Evolutionary conservation across 176 grass and related monocot species (phyloP).

Genomic region (Oryza brachyantha): DNA sequence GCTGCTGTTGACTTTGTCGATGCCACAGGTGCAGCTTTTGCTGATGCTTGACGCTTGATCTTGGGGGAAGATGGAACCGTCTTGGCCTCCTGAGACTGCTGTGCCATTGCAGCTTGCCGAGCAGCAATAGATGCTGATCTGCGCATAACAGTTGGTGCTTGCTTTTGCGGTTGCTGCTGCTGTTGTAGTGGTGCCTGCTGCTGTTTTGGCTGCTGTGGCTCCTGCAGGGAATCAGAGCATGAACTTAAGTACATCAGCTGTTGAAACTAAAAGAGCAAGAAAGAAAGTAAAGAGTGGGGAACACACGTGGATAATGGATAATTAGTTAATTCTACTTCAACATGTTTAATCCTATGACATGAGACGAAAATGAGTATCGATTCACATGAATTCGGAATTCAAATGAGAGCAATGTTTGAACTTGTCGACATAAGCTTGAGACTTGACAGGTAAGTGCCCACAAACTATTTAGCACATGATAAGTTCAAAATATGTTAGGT

Average conservation of each 20-base stretch:
- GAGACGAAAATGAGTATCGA: constrained; percentile 8
- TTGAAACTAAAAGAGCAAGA: neutral
- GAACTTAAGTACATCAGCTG: neutral
- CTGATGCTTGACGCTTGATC: constrained; percentile 58
- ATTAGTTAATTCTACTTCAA: constrained; percentile 7
- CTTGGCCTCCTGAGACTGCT: constrained; percentile 52
- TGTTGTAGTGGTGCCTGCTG: constrained; percentile 25
- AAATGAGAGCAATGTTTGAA: too few species aligned
- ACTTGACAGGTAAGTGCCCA: neutral
- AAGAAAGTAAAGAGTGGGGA: neutral
- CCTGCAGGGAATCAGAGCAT: constrained; percentile 33
- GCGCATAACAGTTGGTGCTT: constrained; percentile 36
- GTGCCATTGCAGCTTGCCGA: constrained; percentile 49
- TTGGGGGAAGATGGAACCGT: constrained; percentile 36
- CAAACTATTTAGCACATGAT: neutral
- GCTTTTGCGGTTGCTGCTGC: constrained; percentile 40
- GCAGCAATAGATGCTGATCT: constrained; percentile 47
- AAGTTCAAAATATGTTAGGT: neutral
- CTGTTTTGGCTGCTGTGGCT: constrained; percentile 33
- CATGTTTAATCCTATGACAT: neutral
- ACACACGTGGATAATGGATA: neutral
- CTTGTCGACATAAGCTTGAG: neutral
- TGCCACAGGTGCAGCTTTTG: constrained; percentile 30
- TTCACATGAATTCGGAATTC: neutral
- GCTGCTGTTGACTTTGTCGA: constrained; percentile 26